Evolutionary conservation across 768 basidiomycete genomes (phyloP).

Genomic region (Austroboletus eburneus): DNA sequence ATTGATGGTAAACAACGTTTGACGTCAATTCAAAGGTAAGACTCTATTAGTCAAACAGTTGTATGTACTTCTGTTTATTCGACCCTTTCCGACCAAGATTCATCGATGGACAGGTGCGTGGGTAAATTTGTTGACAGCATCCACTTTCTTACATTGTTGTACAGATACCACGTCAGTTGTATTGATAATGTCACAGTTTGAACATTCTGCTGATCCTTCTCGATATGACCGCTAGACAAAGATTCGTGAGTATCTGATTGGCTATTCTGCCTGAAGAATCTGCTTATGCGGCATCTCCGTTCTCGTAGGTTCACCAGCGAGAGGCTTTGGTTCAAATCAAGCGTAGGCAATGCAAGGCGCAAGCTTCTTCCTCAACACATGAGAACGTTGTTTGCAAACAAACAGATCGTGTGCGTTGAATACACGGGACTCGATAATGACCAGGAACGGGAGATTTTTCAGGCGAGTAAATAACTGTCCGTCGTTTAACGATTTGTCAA

Average conservation of each 20-base stretch:
- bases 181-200: neutral
- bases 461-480: conserved; percentile 32
- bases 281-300: neutral
- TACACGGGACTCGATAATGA: conserved; percentile 45
- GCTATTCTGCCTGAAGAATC: neutral
- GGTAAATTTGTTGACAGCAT: neutral
- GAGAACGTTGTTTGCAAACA: conserved; percentile 37
- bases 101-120: conserved; percentile 50
- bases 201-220: conserved; percentile 6
- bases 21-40: conserved; percentile 58
- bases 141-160: conserved; percentile 4
- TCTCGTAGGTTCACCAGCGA: conserved; percentile 28
- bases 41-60: neutral
- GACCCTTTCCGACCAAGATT: conserved; percentile 36
- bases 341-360: conserved; percentile 14
- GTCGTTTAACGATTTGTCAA: neutral
- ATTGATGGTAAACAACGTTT: conserved; percentile 75
- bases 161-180: conserved; percentile 42
- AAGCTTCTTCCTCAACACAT: conserved; percentile 34
- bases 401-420: conserved; percentile 50
- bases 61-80: neutral
- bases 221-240: conserved; percentile 28
- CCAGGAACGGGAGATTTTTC: conserved; percentile 66
- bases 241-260: conserved; percentile 32
- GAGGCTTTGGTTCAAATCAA: conserved; percentile 37